Evolutionary conservation across 2,329 filamentous ascomycete genomes (phyloP).

Genomic region (Trichoderma koningiopsis): DNA sequence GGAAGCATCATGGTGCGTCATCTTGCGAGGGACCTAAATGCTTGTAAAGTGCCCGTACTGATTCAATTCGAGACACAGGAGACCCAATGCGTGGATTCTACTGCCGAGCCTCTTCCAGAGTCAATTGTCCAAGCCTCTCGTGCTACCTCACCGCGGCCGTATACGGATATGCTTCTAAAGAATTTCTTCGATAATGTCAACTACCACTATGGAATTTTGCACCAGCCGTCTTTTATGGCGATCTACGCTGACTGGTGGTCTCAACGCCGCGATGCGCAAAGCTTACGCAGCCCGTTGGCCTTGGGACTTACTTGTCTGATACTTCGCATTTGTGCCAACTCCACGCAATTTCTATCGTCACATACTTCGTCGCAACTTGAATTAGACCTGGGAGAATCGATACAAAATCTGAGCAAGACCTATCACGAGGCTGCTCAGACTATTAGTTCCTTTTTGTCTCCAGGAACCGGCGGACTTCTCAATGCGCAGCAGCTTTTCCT

Average conservation of each 20-base stretch:
- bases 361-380: neutral
- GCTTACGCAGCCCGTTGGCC: neutral
- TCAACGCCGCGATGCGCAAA: neutral
- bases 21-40: no score
- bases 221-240: slow-evolving; percentile 12
- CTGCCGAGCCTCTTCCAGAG: neutral
- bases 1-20: neutral
- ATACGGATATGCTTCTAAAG: neutral
- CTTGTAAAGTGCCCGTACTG: neutral
- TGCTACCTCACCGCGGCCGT: neutral
- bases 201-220: slow-evolving; percentile 10
- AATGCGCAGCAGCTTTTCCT: slow-evolving; percentile 13
- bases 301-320: slow-evolving; percentile 2
- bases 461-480: neutral
- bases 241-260: slow-evolving; percentile 16
- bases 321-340: slow-evolving; percentile 17
- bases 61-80: neutral
- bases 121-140: neutral
- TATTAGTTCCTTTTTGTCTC: slow-evolving; percentile 7
- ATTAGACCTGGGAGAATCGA: neutral
- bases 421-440: slow-evolving; percentile 15
- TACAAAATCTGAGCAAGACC: neutral
- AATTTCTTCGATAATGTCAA: slow-evolving; percentile 18
- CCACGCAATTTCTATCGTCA: neutral
- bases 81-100: neutral